These are phyloP conservation scores for Fragaria iinumae DNA, from an alignment of 306 rosid species.

Conservation along the genomic window DNA sequence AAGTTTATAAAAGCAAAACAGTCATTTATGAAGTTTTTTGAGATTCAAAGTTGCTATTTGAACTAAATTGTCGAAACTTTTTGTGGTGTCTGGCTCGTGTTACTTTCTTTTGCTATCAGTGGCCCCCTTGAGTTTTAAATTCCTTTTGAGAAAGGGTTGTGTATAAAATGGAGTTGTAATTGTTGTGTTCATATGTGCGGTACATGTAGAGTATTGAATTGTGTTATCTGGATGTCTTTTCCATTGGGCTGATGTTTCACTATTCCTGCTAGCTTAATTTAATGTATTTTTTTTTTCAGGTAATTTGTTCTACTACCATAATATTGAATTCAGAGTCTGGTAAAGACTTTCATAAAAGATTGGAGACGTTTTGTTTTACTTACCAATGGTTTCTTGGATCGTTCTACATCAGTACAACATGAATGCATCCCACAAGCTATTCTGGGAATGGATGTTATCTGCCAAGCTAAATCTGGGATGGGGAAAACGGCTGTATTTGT, in stretches of 20 bases:
- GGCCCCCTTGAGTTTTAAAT: no score
- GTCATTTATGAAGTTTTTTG: not conserved
- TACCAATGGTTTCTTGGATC: slow-evolving; percentile 70
- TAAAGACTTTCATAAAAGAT: slow-evolving; percentile 57
- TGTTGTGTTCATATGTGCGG: not conserved
- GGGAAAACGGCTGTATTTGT: slow-evolving; percentile 99
- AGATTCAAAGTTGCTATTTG: not conserved
- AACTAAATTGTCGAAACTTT: not conserved
- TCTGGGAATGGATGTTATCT: slow-evolving; percentile 97
- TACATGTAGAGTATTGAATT: not conserved
- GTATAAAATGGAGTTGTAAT: not conserved
- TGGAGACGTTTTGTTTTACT: slow-evolving; percentile 72
- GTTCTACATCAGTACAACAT: slow-evolving; percentile 95
- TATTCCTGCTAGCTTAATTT: not conserved
- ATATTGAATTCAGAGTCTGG: slow-evolving; percentile 63
- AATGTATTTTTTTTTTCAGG: slow-evolving; percentile 44
- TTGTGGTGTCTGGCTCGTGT: no score
- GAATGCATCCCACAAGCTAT: slow-evolving; percentile 99
- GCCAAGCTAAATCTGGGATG: slow-evolving; percentile 99
- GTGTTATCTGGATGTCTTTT: not conserved
- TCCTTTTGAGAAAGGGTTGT: not conserved
- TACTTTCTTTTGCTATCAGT: not conserved
- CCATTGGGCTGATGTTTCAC: not conserved
- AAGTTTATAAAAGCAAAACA: not conserved
- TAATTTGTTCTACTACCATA: slow-evolving; percentile 57